Percentiles rank a stretch among this genome's conserved stretches.
Conservation (phyloP, 345 rosid genomes). For the Rhizophora mangle region DNA sequence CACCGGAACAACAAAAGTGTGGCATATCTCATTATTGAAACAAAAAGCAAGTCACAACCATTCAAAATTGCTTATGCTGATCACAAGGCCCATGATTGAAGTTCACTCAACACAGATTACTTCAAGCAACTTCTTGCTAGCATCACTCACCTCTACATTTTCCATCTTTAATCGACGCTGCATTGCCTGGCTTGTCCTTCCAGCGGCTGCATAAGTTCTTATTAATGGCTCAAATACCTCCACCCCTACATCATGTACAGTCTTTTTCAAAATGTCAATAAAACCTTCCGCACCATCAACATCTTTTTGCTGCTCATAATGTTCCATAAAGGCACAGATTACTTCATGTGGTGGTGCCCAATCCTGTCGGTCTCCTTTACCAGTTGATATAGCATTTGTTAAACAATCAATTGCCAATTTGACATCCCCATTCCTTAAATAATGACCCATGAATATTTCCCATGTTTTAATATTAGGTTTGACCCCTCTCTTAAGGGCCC, state of each 20-base stretch:
- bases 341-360: slow-evolving; percentile 75
- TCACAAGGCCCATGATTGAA: neutral
- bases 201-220: slow-evolving; percentile 83
- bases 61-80: slow-evolving; percentile 1
- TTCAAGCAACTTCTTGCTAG: slow-evolving; percentile 62
- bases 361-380: slow-evolving; percentile 66
- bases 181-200: slow-evolving; percentile 63
- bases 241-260: slow-evolving; percentile 47
- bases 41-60: slow-evolving; percentile 6
- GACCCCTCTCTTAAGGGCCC: slow-evolving; percentile 61
- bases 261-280: slow-evolving; percentile 69
- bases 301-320: slow-evolving; percentile 66
- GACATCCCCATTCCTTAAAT: slow-evolving; percentile 50
- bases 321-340: slow-evolving; percentile 50
- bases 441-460: slow-evolving; percentile 68
- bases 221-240: slow-evolving; percentile 74
- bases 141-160: slow-evolving; percentile 57
- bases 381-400: slow-evolving; percentile 57
- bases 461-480: slow-evolving; percentile 80
- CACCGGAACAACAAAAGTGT: no score
- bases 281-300: slow-evolving; percentile 83
- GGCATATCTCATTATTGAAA: neutral
- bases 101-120: slow-evolving; percentile 57
- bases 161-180: slow-evolving; percentile 75
- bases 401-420: slow-evolving; percentile 59